Evolutionary conservation across 305 asterid genomes (phyloP).

Genomic region (Fraxinus dipetala): DNA sequence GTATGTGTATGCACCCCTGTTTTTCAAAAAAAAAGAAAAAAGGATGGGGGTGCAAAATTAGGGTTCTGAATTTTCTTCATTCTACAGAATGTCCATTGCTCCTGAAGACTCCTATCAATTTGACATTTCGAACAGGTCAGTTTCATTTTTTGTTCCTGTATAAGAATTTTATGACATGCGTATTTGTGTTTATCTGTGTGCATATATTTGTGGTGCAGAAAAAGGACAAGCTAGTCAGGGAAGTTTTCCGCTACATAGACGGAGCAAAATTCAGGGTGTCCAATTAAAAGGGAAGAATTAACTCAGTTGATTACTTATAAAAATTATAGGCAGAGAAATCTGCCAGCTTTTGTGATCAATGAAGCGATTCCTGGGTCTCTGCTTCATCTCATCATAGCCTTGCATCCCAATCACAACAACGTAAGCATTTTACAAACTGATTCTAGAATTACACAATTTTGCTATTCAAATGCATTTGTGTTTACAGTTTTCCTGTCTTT

Average conservation of each 20-base stretch:
- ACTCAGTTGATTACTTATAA: constrained; percentile 65
- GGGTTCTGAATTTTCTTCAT: constrained; percentile 13
- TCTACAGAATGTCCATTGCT: constrained; percentile 30
- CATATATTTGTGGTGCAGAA: constrained; percentile 35
- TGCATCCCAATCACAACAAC: constrained; percentile 51
- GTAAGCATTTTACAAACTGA: constrained; percentile 26
- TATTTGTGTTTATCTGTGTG: not conserved
- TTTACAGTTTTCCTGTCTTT: not conserved
- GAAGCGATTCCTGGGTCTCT: constrained; percentile 64
- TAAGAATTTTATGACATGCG: not conserved
- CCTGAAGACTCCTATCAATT: constrained; percentile 38
- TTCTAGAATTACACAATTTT: not conserved
- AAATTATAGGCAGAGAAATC: constrained; percentile 61
- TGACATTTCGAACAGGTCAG: constrained; percentile 53
- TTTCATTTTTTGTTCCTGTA: not conserved
- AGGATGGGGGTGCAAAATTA: constrained; percentile 10
- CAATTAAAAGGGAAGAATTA: constrained; percentile 79
- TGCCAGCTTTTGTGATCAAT: constrained; percentile 65
- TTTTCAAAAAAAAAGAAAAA: no score
- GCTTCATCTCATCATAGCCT: constrained; percentile 36
- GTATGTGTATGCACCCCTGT: no score
- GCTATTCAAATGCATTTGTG: not conserved
- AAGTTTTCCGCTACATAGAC: constrained; percentile 72
- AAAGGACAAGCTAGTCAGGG: constrained; percentile 21
- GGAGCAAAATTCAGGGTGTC: constrained; percentile 73